These are phyloP conservation scores for Wolfiporia cocos DNA, from an alignment of 1,284 basidiomycete species.

Conservation along the genomic window DNA sequence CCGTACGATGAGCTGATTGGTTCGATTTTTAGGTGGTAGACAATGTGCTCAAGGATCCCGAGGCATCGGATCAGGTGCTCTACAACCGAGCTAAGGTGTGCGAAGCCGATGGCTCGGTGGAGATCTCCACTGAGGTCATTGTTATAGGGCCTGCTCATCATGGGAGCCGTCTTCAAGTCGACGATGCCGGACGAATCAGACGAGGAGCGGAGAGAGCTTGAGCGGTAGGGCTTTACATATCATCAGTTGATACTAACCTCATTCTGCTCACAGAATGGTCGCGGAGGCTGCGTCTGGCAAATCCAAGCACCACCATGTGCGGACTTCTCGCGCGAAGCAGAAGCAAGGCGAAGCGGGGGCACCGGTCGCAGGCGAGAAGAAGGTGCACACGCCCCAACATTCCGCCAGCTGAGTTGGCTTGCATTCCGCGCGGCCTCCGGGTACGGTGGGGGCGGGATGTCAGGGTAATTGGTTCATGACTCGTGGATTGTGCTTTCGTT, in stretches of 20 bases:
- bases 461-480: no score
- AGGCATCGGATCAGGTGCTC: conserved; percentile 63
- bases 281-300: conserved; percentile 44
- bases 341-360: conserved; percentile 7
- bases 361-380: conserved; percentile 1
- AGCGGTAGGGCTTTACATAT: conserved; percentile 46
- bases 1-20: no score
- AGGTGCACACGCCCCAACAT: not conserved
- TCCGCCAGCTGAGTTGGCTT: not conserved
- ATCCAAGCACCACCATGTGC: conserved; percentile 46
- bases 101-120: no score
- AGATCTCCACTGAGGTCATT: no score
- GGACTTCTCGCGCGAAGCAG: no score
- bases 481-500: no score
- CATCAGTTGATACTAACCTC: not conserved
- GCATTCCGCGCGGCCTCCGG: no score
- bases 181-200: conserved; percentile 84
- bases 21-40: no score
- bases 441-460: no score
- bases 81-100: conserved; percentile 78
- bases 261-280: conserved; percentile 23
- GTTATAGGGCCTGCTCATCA: conserved; percentile 78
- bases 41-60: conserved; percentile 73
- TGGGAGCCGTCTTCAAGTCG: conserved; percentile 83
- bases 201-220: conserved; percentile 87